Evolutionary conservation across 2,329 filamentous ascomycete species (phyloP), one percentile per base, ranked within the genome.

Genomic region (Ophiosphaerella herpotricha): DNA sequence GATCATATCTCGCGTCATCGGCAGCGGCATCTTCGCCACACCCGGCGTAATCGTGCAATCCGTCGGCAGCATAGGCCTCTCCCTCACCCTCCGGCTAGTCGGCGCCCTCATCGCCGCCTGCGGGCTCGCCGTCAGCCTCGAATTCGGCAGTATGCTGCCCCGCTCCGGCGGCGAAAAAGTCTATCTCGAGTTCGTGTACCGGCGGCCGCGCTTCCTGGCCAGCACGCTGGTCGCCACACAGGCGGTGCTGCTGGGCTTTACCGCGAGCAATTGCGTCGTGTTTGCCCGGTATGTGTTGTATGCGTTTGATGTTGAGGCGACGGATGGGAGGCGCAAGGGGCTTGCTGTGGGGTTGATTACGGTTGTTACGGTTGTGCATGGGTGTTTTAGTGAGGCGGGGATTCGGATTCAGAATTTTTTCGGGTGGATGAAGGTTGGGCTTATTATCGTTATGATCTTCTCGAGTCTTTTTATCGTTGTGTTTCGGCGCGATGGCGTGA

Each of bases 11-110:
- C 80, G 86, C 11, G 85, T 89, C 5, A 85, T 89, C 26, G 86
- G 86, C 11, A 86, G 81, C 60, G 87, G 86, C 23, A 88, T 90
- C 55, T 90, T 90, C 61, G 86, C 87, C 0, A 89, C 86, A 0
- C 87, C 85, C 0, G 86, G 84, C 0, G 80, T 85, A 4, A 88
- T 91, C 42, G 77, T 88, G 3, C 80, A 83, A 33, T 81, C 83
- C 0, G 83, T 85, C 2, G 88, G 88, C 1, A 90, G 86, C 47
- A 78, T 86, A 0, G 86, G 86, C 0, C 71, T 89, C 2, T 80
- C 85, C 0, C 69, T 90, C 1, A 55, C 80, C 1, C 69, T 90
- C 3, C 90, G 87, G 87, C 47, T 86, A 0, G 68, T 83, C 0
- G 87, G 86, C 1, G 83, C 85, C 0, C 58, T 84, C 1, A 75